phyloP scores from a whole-genome alignment of 345 rosid genomes.

The Tarenaya hassleriana region DNA sequence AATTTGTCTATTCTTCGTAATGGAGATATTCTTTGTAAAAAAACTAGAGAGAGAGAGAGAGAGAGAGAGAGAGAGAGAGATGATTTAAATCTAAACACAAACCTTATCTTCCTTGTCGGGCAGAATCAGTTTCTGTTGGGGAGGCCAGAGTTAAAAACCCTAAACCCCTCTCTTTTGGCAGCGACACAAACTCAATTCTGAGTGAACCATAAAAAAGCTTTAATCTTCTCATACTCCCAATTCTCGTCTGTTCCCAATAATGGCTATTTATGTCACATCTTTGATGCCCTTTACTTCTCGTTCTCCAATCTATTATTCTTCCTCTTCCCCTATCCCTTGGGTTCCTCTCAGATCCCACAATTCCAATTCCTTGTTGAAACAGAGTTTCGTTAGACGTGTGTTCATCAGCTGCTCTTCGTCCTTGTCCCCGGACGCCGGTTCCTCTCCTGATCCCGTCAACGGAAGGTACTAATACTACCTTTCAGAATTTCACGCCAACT shows the following conservation, averaged over 20 bases:
- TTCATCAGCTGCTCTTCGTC: slow-evolving; percentile 46
- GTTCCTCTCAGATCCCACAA: slow-evolving; percentile 28
- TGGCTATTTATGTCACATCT: slow-evolving; percentile 45
- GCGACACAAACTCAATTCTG: too few species aligned
- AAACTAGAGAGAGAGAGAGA: too few species aligned
- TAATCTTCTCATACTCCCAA: slow-evolving; percentile 1
- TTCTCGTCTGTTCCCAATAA: slow-evolving; percentile 16
- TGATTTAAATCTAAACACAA: too few species aligned
- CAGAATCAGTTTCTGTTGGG: too few species aligned
- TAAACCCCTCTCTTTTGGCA: too few species aligned
- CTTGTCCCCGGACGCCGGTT: slow-evolving; percentile 40
- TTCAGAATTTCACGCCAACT: background rate
- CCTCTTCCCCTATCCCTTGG: slow-evolving; percentile 19
- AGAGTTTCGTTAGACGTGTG: slow-evolving; percentile 28
- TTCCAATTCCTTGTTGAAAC: slow-evolving; percentile 21
- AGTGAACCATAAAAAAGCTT: too few species aligned
- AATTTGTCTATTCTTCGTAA: too few species aligned
- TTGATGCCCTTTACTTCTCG: slow-evolving; percentile 26
- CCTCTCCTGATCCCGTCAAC: slow-evolving; percentile 40
- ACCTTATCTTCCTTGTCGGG: too few species aligned
- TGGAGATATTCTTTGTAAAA: too few species aligned
- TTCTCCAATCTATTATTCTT: too few species aligned
- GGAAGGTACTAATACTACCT: slow-evolving; percentile 33
- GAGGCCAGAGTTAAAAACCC: too few species aligned
- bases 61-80: too few species aligned